These are phyloP conservation scores for Cantharellus cinnabarinus DNA, from an alignment of 768 basidiomycete genomes.

Conservation along the genomic window DNA sequence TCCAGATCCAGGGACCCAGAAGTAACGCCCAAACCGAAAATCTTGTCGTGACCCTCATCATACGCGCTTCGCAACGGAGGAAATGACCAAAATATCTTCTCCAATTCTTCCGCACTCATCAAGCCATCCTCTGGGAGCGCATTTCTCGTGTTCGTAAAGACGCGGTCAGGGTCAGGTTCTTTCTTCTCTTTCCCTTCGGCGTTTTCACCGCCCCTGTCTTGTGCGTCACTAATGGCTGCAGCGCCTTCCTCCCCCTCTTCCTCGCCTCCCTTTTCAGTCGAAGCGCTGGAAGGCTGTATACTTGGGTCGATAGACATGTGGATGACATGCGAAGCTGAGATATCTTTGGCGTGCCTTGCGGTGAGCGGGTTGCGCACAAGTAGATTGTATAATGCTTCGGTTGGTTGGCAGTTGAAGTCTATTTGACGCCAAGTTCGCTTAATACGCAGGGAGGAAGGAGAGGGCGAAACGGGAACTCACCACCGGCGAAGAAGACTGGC, in stretches of 20 bases:
- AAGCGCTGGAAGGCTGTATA: not conserved
- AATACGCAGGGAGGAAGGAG: not conserved
- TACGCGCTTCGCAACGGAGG: slow-evolving; percentile 34
- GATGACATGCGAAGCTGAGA: slow-evolving; percentile 37
- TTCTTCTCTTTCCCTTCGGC: slow-evolving; percentile 15
- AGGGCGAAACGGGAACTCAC: slow-evolving; percentile 21
- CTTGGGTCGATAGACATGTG: slow-evolving; percentile 13
- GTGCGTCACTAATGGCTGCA: not conserved
- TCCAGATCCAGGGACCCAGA: not conserved
- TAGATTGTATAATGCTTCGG: slow-evolving; percentile 65
- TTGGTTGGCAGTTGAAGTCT: slow-evolving; percentile 87
- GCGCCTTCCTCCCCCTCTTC: slow-evolving; percentile 23
- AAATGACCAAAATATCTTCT: slow-evolving; percentile 21
- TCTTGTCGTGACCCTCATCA: slow-evolving; percentile 27
- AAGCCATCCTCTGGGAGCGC: slow-evolving; percentile 46
- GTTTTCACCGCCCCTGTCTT: not conserved
- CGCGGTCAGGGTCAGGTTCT: slow-evolving; percentile 40
- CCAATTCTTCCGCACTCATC: slow-evolving; percentile 37
- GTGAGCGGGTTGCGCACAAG: slow-evolving; percentile 42
- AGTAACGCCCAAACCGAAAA: not conserved
- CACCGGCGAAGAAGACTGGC: slow-evolving; percentile 73
- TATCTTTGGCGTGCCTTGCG: slow-evolving; percentile 27
- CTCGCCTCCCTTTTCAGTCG: slow-evolving; percentile 13
- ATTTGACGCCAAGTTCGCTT: not conserved
- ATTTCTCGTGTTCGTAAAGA: slow-evolving; percentile 53